These are phyloP conservation scores for Epichloe coenophiala DNA, from an alignment of 2,329 filamentous ascomycete species.

Conservation along the genomic window DNA sequence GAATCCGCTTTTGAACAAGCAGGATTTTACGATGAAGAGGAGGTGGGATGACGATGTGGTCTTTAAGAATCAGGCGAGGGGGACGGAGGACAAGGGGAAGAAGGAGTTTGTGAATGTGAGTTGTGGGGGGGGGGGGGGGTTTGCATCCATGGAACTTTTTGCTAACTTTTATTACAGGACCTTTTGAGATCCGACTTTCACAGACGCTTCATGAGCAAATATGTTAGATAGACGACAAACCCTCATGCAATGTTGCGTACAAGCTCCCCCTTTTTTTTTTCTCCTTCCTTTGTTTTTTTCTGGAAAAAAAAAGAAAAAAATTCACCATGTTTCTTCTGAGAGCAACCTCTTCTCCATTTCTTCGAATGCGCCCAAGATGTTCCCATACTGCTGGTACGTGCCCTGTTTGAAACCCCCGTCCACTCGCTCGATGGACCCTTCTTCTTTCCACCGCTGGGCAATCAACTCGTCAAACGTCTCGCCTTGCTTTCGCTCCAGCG, in stretches of 20 bases:
- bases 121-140: background rate
- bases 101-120: conserved; percentile 95
- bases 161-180: conserved; percentile 37
- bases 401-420: conserved; percentile 66
- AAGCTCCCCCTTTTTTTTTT: background rate
- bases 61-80: conserved; percentile 95
- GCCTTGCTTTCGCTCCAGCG: conserved; percentile 50
- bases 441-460: conserved; percentile 71
- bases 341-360: conserved; percentile 59
- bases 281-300: background rate
- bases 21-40: conserved; percentile 81
- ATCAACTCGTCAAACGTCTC: conserved; percentile 86
- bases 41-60: conserved; percentile 98
- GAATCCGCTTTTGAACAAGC: conserved; percentile 81
- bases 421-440: conserved; percentile 68
- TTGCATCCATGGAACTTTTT: background rate
- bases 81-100: conserved; percentile 78
- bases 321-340: conserved; percentile 14
- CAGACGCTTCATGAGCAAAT: conserved; percentile 82
- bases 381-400: conserved; percentile 65
- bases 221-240: conserved; percentile 36
- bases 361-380: conserved; percentile 63
- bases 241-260: conserved; percentile 1
- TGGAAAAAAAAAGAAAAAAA: background rate
- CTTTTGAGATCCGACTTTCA: conserved; percentile 92